Evolutionary conservation across 306 rosid species (phyloP).

Genomic region (Comarum palustre): DNA sequence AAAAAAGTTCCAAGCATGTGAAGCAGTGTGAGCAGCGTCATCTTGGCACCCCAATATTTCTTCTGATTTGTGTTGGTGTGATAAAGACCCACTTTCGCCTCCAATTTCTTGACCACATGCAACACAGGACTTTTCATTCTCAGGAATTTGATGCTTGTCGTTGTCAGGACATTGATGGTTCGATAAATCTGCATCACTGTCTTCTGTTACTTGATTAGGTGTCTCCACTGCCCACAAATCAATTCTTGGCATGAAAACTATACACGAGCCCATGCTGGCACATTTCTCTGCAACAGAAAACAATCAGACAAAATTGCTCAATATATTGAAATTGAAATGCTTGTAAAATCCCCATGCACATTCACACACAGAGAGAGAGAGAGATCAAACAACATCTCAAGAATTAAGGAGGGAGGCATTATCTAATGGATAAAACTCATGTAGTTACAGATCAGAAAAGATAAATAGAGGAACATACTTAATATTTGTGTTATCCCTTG

Average conservation of each 20-base stretch:
- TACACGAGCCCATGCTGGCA: constrained; percentile 51
- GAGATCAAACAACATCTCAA: too few relatives aligned
- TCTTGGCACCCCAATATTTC: constrained; percentile 32
- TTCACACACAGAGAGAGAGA: not conserved
- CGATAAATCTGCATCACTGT: constrained; percentile 38
- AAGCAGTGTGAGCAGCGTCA: constrained; percentile 35
- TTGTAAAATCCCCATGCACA: not conserved
- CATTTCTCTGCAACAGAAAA: constrained; percentile 73
- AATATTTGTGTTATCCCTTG: constrained; percentile 81
- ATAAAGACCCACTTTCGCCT: constrained; percentile 35
- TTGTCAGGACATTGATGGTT: constrained; percentile 30
- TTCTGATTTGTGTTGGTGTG: constrained; percentile 36
- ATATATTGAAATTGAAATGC: not conserved
- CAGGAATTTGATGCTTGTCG: constrained; percentile 25
- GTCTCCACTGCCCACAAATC: constrained; percentile 84
- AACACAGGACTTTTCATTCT: constrained; percentile 31
- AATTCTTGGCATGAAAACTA: constrained; percentile 88
- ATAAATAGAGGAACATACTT: constrained; percentile 47
- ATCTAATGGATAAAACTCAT: too few relatives aligned
- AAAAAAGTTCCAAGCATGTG: constrained; percentile 80
- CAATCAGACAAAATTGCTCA: not conserved
- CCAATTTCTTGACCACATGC: constrained; percentile 28
- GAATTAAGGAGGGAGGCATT: too few relatives aligned
- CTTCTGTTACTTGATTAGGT: constrained; percentile 41
- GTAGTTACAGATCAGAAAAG: constrained; percentile 3